phyloP scores from a whole-genome alignment of 169 alveolate genomes.

The Babesia caballi region DNA sequence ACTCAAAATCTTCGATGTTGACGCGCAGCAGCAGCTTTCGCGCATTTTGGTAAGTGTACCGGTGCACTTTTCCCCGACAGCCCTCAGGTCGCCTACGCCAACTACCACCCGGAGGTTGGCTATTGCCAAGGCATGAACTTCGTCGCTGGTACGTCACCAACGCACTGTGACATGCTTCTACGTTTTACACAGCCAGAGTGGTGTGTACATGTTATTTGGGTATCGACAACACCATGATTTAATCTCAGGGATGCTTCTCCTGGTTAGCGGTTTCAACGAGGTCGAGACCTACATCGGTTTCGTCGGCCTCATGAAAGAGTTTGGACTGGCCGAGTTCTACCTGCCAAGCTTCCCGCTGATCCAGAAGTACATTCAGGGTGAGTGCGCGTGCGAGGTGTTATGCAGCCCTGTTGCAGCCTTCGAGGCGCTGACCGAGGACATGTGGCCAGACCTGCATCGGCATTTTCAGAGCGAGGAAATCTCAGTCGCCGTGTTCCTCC shows the following conservation, averaged over 20 bases:
- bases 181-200: background rate
- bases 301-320: conserved; percentile 70
- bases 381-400: background rate
- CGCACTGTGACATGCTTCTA: background rate
- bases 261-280: conserved; percentile 72
- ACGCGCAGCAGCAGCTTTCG: conserved; percentile 51
- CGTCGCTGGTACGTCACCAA: conserved; percentile 73
- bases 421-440: conserved; percentile 47
- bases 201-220: background rate
- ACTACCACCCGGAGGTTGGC: conserved; percentile 76
- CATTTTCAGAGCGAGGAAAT: conserved; percentile 72
- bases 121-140: conserved; percentile 90
- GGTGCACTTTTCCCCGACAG: background rate
- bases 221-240: background rate
- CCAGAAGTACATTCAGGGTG: conserved; percentile 64
- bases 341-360: conserved; percentile 71
- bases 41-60: conserved; percentile 55
- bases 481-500: conserved; percentile 71
- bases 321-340: conserved; percentile 72
- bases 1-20: conserved; percentile 40
- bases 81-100: conserved; percentile 47
- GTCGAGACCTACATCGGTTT: conserved; percentile 73
- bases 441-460: conserved; percentile 66
- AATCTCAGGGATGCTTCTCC: conserved; percentile 62
- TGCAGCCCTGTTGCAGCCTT: conserved; percentile 41